These are phyloP conservation scores for Coniochaeta prunicola DNA, from an alignment of 2,329 filamentous ascomycete species.

Conservation along the genomic window DNA sequence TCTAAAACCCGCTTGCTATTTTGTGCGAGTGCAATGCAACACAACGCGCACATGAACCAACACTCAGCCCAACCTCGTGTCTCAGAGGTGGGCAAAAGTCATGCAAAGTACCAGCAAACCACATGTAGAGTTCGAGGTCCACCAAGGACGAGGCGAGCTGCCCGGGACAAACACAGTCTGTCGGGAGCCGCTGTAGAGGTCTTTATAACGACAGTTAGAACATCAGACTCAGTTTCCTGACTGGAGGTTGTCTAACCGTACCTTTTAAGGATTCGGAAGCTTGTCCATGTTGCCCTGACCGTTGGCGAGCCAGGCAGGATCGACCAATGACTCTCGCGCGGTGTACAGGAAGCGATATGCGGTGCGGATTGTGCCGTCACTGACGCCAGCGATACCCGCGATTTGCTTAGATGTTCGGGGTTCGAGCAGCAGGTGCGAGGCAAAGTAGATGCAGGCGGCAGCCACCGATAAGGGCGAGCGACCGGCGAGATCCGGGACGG, in stretches of 20 bases:
- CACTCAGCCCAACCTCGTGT: neutral
- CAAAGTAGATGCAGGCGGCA: slow-evolving; percentile 95
- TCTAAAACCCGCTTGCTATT: neutral
- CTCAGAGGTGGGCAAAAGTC: neutral
- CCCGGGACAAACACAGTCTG: neutral
- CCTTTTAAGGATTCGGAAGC: slow-evolving; percentile 48
- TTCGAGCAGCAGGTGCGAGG: slow-evolving; percentile 77
- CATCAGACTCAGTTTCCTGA: neutral
- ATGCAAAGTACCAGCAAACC: neutral
- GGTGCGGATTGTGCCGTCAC: slow-evolving; percentile 92
- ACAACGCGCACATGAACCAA: neutral
- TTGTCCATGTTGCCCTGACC: slow-evolving; percentile 63
- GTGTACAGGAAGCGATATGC: slow-evolving; percentile 85
- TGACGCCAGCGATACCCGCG: slow-evolving; percentile 76
- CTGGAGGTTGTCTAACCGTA: neutral
- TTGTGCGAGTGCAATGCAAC: neutral
- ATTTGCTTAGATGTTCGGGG: slow-evolving; percentile 80
- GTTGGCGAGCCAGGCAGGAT: slow-evolving; percentile 64
- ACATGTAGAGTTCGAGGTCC: neutral
- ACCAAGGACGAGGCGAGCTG: neutral
- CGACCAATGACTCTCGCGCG: slow-evolving; percentile 66
- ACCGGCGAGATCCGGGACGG: slow-evolving; percentile 76
- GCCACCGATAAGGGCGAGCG: slow-evolving; percentile 91
- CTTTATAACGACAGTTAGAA: neutral
- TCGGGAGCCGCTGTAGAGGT: neutral